phyloP scores from a whole-genome alignment of 768 basidiomycete species.

The Auricularia cornea region DNA sequence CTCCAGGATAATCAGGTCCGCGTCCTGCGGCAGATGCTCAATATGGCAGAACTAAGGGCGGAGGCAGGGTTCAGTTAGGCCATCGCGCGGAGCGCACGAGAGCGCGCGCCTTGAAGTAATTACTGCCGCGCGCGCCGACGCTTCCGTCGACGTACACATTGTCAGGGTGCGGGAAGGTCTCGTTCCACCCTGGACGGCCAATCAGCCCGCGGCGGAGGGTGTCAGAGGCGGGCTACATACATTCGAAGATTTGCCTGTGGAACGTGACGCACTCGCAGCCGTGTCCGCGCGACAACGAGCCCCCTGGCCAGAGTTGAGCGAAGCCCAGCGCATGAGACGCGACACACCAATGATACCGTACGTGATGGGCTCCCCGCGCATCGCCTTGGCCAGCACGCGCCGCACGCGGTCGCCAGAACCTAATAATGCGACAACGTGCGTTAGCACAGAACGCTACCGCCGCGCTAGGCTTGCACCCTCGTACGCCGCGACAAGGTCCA shows the following conservation, averaged over 20 bases:
- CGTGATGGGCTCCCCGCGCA: slow-evolving; percentile 1
- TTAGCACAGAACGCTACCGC: too few relatives aligned
- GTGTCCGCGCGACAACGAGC: slow-evolving; percentile 3
- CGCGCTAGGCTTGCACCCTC: background rate
- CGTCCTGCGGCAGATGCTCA: too few relatives aligned
- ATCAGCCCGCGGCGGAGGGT: too few relatives aligned
- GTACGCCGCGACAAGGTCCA: background rate
- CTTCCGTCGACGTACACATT: slow-evolving; percentile 2
- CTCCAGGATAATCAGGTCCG: too few relatives aligned
- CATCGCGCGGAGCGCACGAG: too few relatives aligned
- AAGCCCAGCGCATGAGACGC: too few relatives aligned
- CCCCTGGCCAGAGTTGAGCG: background rate
- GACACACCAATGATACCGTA: slow-evolving; percentile 3
- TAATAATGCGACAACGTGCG: background rate
- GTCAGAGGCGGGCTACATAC: background rate
- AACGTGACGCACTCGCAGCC: slow-evolving; percentile 4
- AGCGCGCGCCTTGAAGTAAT: slow-evolving; percentile 4
- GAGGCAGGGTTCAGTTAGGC: too few relatives aligned
- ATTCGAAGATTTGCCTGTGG: slow-evolving; percentile 5
- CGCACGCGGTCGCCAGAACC: slow-evolving; percentile 4
- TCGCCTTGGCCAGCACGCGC: slow-evolving; percentile 1
- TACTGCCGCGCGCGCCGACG: slow-evolving; percentile 4
- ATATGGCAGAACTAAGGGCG: too few relatives aligned
- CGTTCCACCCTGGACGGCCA: background rate
- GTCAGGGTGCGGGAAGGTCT: slow-evolving; percentile 2